Conservation (phyloP, 257 asterid genomes). For the Verbena officinalis region DNA sequence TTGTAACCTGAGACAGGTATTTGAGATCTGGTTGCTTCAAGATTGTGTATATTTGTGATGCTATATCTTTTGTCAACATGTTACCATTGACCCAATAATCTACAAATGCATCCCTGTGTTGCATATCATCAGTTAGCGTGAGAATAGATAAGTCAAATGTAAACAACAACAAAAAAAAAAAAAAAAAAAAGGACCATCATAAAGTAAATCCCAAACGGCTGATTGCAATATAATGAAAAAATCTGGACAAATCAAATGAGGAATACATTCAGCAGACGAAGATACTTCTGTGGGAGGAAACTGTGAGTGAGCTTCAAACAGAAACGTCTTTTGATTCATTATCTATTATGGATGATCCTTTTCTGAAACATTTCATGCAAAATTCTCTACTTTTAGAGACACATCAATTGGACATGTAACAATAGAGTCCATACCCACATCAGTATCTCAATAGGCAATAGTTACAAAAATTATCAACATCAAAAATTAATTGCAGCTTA, state of each 20-base stretch:
- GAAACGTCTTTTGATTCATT: background rate
- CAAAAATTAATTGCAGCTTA: background rate
- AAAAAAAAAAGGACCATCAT: constrained; percentile 21
- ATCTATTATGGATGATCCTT: too few relatives aligned
- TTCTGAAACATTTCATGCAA: background rate
- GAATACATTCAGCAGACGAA: background rate
- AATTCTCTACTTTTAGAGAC: background rate
- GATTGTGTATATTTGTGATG: constrained; percentile 74
- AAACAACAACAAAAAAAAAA: constrained; percentile 11
- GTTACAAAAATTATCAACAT: background rate
- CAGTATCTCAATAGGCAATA: background rate
- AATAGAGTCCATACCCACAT: background rate
- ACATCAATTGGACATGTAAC: background rate
- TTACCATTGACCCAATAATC: constrained; percentile 85
- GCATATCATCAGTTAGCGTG: constrained; percentile 26
- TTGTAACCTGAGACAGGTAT: constrained; percentile 73
- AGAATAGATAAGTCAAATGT: constrained; percentile 20
- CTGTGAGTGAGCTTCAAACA: background rate
- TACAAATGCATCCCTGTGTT: constrained; percentile 89
- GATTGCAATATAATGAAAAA: constrained; percentile 13
- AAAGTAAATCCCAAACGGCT: constrained; percentile 14
- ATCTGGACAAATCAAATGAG: background rate
- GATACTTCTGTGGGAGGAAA: background rate
- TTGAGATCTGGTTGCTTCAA: constrained; percentile 85
- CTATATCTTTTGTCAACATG: constrained; percentile 87